Evolutionary conservation across 2,329 filamentous ascomycete genomes (phyloP).

Genomic region (Botryotinia globosa): DNA sequence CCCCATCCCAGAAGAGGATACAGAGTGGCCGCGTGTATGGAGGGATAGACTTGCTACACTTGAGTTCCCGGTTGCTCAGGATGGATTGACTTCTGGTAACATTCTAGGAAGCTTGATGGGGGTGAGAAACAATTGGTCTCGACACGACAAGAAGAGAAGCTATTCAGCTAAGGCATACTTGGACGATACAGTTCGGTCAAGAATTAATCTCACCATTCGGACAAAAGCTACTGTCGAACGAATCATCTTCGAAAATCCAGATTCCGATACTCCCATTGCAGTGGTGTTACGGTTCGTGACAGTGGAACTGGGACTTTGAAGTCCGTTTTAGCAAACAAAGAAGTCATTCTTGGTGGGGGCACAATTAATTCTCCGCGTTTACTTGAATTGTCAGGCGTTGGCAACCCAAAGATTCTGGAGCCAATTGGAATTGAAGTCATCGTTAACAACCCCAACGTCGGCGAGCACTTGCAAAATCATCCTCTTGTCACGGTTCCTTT

Average conservation of each 20-base stretch:
- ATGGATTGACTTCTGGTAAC: slow-evolving; percentile 1
- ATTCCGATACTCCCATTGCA: not conserved
- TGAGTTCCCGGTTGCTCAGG: not conserved
- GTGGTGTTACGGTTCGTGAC: slow-evolving; percentile 16
- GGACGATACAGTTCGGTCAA: slow-evolving; percentile 5
- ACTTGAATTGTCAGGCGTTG: slow-evolving; percentile 39
- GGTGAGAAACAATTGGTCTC: slow-evolving; percentile 7
- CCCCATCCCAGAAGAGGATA: slow-evolving; percentile 7
- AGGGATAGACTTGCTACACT: not conserved
- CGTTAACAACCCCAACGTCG: slow-evolving; percentile 28
- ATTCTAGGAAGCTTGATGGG: slow-evolving; percentile 1
- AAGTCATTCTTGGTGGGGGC: slow-evolving; percentile 36
- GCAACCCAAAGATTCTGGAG: slow-evolving; percentile 25
- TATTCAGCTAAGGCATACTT: slow-evolving; percentile 8
- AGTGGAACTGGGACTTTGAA: slow-evolving; percentile 30
- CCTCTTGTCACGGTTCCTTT: no score
- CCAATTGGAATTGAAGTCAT: slow-evolving; percentile 24
- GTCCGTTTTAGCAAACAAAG: slow-evolving; percentile 35
- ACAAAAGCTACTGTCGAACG: slow-evolving; percentile 44
- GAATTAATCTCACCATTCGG: slow-evolving; percentile 69
- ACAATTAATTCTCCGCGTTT: slow-evolving; percentile 35
- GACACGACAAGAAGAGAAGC: slow-evolving; percentile 14
- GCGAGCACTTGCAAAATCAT: slow-evolving; percentile 35
- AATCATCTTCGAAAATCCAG: slow-evolving; percentile 2
- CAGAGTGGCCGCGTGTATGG: slow-evolving; percentile 3